phyloP scores from a whole-genome alignment of 441 rosid genomes.

The Jatropha podagrica region DNA sequence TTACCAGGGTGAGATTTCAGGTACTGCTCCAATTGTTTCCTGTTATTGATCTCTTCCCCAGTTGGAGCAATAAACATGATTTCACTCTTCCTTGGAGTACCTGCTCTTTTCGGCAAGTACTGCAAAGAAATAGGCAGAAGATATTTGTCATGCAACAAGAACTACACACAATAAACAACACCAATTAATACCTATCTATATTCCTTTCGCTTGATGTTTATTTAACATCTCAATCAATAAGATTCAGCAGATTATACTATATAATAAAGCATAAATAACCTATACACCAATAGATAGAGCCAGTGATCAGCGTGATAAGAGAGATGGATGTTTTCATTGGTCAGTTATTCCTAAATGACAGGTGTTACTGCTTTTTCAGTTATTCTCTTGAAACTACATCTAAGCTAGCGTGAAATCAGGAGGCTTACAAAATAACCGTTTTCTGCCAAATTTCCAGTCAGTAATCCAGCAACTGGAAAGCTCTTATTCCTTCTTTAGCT shows the following conservation, averaged over 20 bases:
- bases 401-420: neutral
- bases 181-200: neutral
- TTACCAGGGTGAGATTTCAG: slow-evolving; percentile 77
- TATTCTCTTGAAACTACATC: neutral
- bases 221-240: neutral
- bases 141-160: slow-evolving; percentile 10
- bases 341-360: too few species aligned
- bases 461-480: neutral
- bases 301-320: neutral
- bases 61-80: slow-evolving; percentile 83
- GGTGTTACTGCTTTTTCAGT: neutral
- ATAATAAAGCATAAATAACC: neutral
- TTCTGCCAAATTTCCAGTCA: neutral
- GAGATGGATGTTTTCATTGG: neutral
- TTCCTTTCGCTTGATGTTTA: neutral
- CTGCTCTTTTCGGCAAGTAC: slow-evolving; percentile 62
- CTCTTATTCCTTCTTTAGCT: neutral
- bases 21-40: slow-evolving; percentile 83
- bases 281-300: neutral
- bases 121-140: slow-evolving; percentile 31
- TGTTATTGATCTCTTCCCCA: slow-evolving; percentile 72
- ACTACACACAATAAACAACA: neutral
- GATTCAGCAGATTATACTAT: neutral
- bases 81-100: slow-evolving; percentile 70
- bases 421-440: neutral